phyloP scores from a whole-genome alignment of 2,329 filamentous ascomycete species.

The Cercospora zeae-maydis region DNA sequence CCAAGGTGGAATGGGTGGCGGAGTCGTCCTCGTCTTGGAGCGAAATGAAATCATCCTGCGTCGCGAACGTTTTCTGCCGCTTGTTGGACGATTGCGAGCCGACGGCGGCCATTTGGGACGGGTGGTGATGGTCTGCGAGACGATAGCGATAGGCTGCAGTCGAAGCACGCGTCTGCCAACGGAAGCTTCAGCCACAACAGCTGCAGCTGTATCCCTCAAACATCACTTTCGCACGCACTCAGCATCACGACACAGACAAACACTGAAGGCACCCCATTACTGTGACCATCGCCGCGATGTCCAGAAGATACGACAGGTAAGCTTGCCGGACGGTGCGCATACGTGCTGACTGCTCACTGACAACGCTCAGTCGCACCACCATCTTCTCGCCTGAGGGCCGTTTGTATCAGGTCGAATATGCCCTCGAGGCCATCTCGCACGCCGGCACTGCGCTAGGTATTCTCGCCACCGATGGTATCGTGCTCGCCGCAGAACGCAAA shows the following conservation, averaged over 20 bases:
- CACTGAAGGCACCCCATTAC: background rate
- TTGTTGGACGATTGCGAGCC: constrained; percentile 29
- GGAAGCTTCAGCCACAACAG: background rate
- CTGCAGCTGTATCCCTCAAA: background rate
- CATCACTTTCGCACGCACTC: background rate
- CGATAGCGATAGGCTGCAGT: background rate
- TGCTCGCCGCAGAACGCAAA: constrained; percentile 95
- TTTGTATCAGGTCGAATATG: constrained; percentile 99
- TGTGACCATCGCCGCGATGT: constrained; percentile 25
- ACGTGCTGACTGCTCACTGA: constrained; percentile 5
- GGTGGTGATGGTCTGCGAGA: background rate
- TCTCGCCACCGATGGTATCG: constrained; percentile 95
- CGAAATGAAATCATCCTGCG: constrained; percentile 30
- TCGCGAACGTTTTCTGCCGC: constrained; percentile 22
- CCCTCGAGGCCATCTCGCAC: constrained; percentile 96
- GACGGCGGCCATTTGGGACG: constrained; percentile 13
- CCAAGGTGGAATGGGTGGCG: background rate
- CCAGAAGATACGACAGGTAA: constrained; percentile 36
- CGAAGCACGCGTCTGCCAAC: background rate
- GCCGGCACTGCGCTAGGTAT: constrained; percentile 96
- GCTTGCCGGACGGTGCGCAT: background rate
- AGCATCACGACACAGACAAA: background rate
- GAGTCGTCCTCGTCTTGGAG: constrained; percentile 23
- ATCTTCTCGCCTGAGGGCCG: constrained; percentile 99
- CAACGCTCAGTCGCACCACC: constrained; percentile 58